Base-by-base conservation (phyloP, 139 green algal species). In the Tetradesmus lagerheimii region DNA sequence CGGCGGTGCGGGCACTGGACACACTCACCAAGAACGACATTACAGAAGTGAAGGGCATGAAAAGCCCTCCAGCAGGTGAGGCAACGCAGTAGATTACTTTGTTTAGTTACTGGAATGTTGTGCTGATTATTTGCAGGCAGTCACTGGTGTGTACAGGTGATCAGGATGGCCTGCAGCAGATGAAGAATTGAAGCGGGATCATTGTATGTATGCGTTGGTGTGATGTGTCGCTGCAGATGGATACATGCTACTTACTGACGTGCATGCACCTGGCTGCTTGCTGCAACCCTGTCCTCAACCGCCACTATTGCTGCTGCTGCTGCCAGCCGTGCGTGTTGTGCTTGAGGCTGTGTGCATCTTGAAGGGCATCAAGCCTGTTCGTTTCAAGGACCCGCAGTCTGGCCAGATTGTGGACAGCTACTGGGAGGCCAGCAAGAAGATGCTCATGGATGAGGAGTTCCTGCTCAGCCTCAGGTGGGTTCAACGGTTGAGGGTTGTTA, bases 281-380 rank as follows among this genome's bases (percentile, higher is more conserved):
- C 37, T 81, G 75, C 35, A 15, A 39, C 35, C n/a, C 5, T 80
- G 31, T 4, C 15, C 4, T 12, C 77, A 16, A 25, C 35, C 27
- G 18, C 78, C 41, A 14, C 57, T 71, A 20, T 20, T 31, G 20
- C 57, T 71, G 57, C 57, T 71, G 57, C 57, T 41, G 41, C 84
- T 94, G 50, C 87, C 95, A 78, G 93, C 89, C 62, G 93, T 96
- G 29, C 91, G 90, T 62, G 77, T 95, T 4, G 94, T 98, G 66
- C 93, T 98, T 80, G 96, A 98, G 91, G 95, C 96, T 2, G 95
- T 98, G 43, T 97, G 96, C 93, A 97, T 97, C 91, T 92, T 98
- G 85, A 96, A 95, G 89, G 92, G 91, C 50, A 50, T 97, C 23
- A 97, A 97, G 91, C 94, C 96, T 6, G 88, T 94, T 0, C 92